Percentiles rank a stretch among this genome's conserved stretches.
phyloP scores from a whole-genome alignment of 108 stramenopile genomes.

The Nitzschia sp. region DNA sequence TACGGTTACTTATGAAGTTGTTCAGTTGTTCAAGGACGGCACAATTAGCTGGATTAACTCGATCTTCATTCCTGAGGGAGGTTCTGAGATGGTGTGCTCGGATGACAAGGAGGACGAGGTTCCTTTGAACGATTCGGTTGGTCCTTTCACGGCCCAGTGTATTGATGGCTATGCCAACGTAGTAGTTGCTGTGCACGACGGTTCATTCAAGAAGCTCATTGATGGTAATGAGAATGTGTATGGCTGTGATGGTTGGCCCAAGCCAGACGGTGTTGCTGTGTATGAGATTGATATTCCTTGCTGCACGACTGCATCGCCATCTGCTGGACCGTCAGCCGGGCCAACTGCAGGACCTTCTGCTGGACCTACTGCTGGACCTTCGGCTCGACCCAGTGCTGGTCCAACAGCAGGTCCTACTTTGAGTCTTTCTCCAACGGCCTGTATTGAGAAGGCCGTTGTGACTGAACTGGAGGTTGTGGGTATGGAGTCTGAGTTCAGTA shows the following conservation, averaged over 20 bases:
- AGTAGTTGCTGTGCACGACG: neutral
- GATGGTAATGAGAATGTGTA: neutral
- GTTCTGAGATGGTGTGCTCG: neutral
- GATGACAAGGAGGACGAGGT: neutral
- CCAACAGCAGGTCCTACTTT: conserved; percentile 24
- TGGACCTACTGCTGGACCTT: conserved; percentile 25
- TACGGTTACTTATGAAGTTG: neutral
- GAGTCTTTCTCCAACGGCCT: conserved; percentile 11
- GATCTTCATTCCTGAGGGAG: neutral
- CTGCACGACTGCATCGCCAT: neutral
- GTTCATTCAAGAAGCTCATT: neutral
- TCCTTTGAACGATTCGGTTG: neutral
- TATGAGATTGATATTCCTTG: neutral
- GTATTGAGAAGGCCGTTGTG: no score
- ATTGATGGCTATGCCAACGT: neutral
- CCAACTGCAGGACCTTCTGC: conserved; percentile 12
- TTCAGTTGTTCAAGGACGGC: neutral
- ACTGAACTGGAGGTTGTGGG: no score
- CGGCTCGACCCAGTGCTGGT: conserved; percentile 1
- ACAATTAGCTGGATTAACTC: neutral
- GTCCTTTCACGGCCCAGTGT: neutral
- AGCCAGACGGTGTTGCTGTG: neutral
- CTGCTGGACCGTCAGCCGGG: neutral
- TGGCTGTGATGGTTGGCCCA: neutral
- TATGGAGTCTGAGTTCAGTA: no score